phyloP scores from a whole-genome alignment of 2,329 filamentous ascomycete species.

The Cladorrhinum sp. region DNA sequence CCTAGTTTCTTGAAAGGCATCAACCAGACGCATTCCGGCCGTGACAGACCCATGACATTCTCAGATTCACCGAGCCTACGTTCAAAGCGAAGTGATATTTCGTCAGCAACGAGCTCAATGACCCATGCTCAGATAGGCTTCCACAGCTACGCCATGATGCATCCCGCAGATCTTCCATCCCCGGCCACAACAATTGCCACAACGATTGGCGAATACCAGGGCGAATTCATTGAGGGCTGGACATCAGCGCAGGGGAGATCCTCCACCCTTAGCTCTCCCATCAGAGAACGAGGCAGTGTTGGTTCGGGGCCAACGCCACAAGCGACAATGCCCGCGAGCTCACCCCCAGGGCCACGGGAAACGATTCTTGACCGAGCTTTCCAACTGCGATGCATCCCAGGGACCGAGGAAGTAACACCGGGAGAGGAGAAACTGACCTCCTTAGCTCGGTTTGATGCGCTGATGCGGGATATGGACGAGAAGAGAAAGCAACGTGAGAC shows the following conservation, averaged over 20 bases:
- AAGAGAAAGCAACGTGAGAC: conserved; percentile 43
- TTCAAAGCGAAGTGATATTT: conserved; percentile 61
- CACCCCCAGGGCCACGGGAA: conserved; percentile 55
- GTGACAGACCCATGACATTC: conserved; percentile 50
- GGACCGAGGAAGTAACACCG: conserved; percentile 50
- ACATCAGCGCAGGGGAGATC: conserved; percentile 57
- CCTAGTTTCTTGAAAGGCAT: conserved; percentile 47
- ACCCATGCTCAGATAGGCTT: conserved; percentile 38
- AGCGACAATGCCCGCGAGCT: conserved; percentile 40
- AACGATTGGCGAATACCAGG: conserved; percentile 49
- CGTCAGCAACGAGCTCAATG: conserved; percentile 53
- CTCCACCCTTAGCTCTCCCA: conserved; percentile 56
- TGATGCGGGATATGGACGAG: conserved; percentile 61
- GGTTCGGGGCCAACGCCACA: conserved; percentile 42
- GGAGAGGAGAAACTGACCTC: conserved; percentile 64
- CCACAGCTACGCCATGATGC: conserved; percentile 49
- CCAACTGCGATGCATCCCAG: conserved; percentile 60
- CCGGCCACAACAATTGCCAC: conserved; percentile 50
- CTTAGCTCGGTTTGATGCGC: conserved; percentile 61
- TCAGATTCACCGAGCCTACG: conserved; percentile 60
- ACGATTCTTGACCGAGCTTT: conserved; percentile 67
- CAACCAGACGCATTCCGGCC: conserved; percentile 46
- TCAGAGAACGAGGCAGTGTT: conserved; percentile 52
- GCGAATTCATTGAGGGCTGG: conserved; percentile 60
- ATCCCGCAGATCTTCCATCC: conserved; percentile 55